A percentile compares a stretch with the other conserved stretches of the same genome.
Conservation (phyloP, 2,329 filamentous ascomycete species). For the Monilinia fructigena region DNA sequence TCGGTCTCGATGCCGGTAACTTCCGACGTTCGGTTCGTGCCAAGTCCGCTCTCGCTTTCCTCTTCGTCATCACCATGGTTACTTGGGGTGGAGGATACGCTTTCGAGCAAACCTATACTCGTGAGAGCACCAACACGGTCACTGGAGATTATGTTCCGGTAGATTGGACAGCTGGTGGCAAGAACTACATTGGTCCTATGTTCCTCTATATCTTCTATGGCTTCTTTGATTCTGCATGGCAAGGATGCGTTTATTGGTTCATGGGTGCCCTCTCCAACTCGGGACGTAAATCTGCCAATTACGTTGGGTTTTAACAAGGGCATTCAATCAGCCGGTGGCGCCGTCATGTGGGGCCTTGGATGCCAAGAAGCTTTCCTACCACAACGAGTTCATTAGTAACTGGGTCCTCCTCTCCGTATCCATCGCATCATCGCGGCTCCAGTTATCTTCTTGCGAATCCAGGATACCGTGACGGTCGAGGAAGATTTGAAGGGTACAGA, state of each 20-base stretch:
- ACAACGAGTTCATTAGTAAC: conserved; percentile 69
- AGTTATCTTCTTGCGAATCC: conserved; percentile 74
- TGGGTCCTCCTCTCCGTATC: conserved; percentile 77
- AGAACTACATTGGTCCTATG: conserved; percentile 71
- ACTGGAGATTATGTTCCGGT: conserved; percentile 28
- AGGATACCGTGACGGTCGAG: conserved; percentile 77
- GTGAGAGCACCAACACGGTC: conserved; percentile 39
- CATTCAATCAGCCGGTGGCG: conserved; percentile 83
- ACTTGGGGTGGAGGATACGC: conserved; percentile 83
- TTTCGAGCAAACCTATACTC: conserved; percentile 65
- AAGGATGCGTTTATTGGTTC: conserved; percentile 91
- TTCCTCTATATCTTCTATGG: conserved; percentile 90
- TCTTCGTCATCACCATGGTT: conserved; percentile 70
- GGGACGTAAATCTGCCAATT: conserved; percentile 85
- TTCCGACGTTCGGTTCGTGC: conserved; percentile 67
- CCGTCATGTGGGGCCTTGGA: conserved; percentile 74
- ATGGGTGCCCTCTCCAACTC: conserved; percentile 95
- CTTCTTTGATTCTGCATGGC: conserved; percentile 86
- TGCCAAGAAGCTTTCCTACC: conserved; percentile 59
- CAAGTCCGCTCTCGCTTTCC: conserved; percentile 57
- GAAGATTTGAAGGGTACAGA: conserved; percentile 84
- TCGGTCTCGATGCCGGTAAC: conserved; percentile 60
- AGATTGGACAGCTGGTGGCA: conserved; percentile 65
- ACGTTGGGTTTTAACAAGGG: conserved; percentile 88
- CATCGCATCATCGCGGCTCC: conserved; percentile 74